Evolutionary conservation across 192 early-diverging fungal genomes (phyloP).

Genomic region (Backusella parvicylindrica): DNA sequence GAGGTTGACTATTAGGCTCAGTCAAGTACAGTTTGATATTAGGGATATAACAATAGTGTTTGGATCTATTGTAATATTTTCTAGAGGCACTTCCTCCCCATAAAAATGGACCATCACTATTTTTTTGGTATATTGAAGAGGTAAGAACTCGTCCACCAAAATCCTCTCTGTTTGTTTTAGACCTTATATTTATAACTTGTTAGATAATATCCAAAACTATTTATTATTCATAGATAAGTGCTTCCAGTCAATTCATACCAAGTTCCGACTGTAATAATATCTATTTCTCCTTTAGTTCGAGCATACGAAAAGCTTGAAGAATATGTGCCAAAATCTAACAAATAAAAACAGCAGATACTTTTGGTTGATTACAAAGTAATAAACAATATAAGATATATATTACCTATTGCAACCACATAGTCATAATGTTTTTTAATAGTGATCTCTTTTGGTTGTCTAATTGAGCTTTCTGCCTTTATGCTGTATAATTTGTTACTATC

Average conservation of each 20-base stretch:
- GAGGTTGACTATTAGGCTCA: background rate
- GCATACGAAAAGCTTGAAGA: background rate
- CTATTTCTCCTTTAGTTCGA: background rate
- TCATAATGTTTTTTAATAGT: background rate
- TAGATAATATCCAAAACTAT: background rate
- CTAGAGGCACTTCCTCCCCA: background rate
- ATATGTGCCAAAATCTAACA: background rate
- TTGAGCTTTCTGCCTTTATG: background rate
- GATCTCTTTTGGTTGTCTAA: background rate
- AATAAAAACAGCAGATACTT: background rate
- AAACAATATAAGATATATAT: background rate
- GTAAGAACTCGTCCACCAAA: conserved; percentile 2
- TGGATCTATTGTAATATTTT: background rate
- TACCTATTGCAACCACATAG: background rate
- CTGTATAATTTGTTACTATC: background rate
- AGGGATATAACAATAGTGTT: background rate
- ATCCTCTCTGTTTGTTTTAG: background rate
- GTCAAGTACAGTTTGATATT: background rate
- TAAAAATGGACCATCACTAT: background rate
- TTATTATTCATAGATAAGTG: background rate
- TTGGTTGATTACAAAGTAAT: background rate
- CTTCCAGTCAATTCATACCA: background rate
- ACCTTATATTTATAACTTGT: background rate
- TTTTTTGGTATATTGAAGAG: background rate
- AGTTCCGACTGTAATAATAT: background rate